A percentile compares a stretch with the other conserved stretches of the same genome.
Conservation (phyloP, 495 filamentous ascomycete species). For the Penicillium flavigenum region DNA sequence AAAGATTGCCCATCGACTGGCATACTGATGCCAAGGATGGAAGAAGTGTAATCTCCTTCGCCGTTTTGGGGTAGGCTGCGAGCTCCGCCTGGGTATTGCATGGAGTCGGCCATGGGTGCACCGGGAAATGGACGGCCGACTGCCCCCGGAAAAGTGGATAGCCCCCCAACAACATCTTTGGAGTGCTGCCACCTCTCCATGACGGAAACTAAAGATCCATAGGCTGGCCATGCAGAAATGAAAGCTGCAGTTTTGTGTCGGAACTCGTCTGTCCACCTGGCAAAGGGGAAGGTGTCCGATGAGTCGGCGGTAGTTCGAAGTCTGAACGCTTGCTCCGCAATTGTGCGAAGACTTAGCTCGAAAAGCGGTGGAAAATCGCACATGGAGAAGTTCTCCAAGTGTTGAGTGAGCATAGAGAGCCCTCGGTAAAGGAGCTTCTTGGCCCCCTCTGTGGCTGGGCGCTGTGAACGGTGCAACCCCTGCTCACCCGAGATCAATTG, state of each 20-base stretch:
- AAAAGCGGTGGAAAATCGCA: conserved; percentile 51
- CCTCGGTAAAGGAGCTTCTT: conserved; percentile 47
- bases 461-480: conserved; percentile 36
- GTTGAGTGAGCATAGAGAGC: conserved; percentile 44
- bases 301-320: conserved; percentile 36
- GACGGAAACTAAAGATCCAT: conserved; percentile 32
- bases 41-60: conserved; percentile 29
- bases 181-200: conserved; percentile 39
- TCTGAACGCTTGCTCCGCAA: conserved; percentile 38
- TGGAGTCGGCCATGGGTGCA: conserved; percentile 3
- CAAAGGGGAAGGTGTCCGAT: conserved; percentile 39
- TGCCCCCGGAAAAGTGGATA: conserved; percentile 13
- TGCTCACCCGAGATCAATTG: conserved; percentile 38
- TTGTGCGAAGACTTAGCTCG: conserved; percentile 42
- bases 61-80: conserved; percentile 7
- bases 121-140: conserved; percentile 8
- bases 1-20: conserved; percentile 39
- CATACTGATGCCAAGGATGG: conserved; percentile 42
- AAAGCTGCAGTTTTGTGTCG: conserved; percentile 33
- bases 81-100: conserved; percentile 7
- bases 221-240: conserved; percentile 39
- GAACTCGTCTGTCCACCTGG: conserved; percentile 41
- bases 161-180: conserved; percentile 18
- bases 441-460: conserved; percentile 42
- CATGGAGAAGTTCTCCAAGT: conserved; percentile 47